A percentile compares a stretch with the other conserved stretches of the same genome.
phyloP scores from a whole-genome alignment of 176 grass and related monocot genomes.

The Carex littledalei region DNA sequence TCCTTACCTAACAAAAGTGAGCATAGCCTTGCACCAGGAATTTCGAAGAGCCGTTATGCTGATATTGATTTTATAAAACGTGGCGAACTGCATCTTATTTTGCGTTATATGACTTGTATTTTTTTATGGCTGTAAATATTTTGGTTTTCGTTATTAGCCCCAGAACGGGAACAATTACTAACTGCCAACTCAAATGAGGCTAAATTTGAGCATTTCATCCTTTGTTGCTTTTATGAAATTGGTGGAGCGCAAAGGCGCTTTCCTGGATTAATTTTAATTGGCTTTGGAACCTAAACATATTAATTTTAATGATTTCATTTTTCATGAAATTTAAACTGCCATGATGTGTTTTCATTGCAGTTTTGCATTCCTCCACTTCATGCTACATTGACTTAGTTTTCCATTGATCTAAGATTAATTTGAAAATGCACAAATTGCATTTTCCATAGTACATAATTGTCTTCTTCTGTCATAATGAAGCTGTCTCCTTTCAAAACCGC shows the following conservation, averaged over 20 bases:
- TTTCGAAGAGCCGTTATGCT: not conserved
- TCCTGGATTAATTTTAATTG: not conserved
- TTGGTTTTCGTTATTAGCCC: not conserved
- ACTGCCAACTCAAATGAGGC: not conserved
- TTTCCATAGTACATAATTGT: not conserved
- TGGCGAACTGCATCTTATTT: not conserved
- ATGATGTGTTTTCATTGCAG: not conserved
- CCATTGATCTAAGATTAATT: not conserved
- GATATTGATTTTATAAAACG: not conserved
- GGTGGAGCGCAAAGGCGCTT: not conserved
- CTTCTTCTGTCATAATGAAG: constrained; percentile 1
- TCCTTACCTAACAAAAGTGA: not conserved
- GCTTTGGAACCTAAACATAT: not conserved
- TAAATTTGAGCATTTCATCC: not conserved
- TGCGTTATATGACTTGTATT: not conserved
- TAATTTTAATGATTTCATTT: not conserved
- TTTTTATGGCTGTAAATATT: not conserved
- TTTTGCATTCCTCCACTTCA: not conserved
- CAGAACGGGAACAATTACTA: not conserved
- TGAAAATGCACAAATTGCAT: not conserved
- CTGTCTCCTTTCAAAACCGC: not conserved
- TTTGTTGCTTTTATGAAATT: not conserved
- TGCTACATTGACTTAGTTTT: not conserved
- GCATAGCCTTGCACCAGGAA: not conserved
- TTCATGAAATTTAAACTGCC: not conserved